A percentile compares a stretch with the other conserved stretches of the same genome.
Conservation (phyloP, 768 basidiomycete genomes). For the Boletus speciosus region DNA sequence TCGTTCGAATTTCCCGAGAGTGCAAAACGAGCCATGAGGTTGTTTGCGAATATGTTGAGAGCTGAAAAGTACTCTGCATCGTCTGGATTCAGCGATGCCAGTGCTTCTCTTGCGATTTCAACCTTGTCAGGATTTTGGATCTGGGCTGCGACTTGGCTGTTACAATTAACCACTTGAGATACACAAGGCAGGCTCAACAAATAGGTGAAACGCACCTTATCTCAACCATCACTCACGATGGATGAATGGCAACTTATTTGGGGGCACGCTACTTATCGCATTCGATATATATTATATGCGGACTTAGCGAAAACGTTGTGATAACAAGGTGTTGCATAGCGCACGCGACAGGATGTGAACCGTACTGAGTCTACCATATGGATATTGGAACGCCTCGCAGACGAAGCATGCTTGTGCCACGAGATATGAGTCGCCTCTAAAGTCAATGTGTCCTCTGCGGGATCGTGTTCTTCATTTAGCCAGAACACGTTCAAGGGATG, state of each 20-base stretch:
- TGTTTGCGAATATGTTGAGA: constrained; percentile 7
- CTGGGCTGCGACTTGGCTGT: not conserved
- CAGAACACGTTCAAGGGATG: constrained; percentile 3
- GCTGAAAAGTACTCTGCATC: constrained; percentile 6
- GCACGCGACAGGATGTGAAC: too few species aligned
- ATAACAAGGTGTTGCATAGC: too few species aligned
- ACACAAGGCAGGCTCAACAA: not conserved
- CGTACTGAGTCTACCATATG: too few species aligned
- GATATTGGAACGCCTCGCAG: not conserved
- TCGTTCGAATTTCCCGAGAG: constrained; percentile 20
- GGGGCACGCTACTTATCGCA: too few species aligned
- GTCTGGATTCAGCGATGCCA: constrained; percentile 6
- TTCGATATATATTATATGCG: too few species aligned
- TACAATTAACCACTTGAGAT: not conserved
- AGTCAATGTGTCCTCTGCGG: not conserved
- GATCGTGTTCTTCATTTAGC: not conserved
- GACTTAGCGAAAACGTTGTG: too few species aligned
- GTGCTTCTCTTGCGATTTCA: constrained; percentile 7
- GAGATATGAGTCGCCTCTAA: not conserved
- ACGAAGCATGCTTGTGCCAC: not conserved
- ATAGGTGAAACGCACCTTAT: not conserved
- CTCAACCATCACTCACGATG: constrained; percentile 3
- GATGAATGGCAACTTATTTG: not conserved
- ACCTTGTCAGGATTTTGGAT: constrained; percentile 6
- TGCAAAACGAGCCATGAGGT: constrained; percentile 22